Evolutionary conservation across 345 rosid species (phyloP), one percentile per base, ranked within the genome.

Genomic region (Euphorbia pulcherrima): DNA sequence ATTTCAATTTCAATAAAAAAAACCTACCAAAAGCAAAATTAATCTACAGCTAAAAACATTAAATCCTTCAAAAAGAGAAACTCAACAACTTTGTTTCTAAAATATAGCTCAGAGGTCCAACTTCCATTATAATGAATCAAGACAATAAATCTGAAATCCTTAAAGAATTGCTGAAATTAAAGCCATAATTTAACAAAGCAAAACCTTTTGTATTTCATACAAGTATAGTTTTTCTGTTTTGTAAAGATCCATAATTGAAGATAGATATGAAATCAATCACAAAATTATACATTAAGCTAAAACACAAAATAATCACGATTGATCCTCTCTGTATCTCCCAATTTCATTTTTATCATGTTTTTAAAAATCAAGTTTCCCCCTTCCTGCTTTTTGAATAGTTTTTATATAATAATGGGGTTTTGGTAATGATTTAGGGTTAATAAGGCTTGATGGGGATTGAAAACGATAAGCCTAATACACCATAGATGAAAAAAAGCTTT

Each of bases 401-500:
- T 33, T 33, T 13, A 8, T 5, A 6, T 0, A 24, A 14, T 1
- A 21, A 8, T 26, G 8, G 16, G 33, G 17, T 56, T 26, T 26
- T n/a, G 27, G 57, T 53, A 53, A 1, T 23, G 54, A 4, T n/a
- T 0, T 14, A 14, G 27, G 47, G 47, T 13, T 8, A 27, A 59
- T 20, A 67, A 58, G 65, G 65, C 62, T 28, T n/a, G 16, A 68
- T 54, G 64, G 46, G 21, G 21, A 11, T 58, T 24, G 24, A 24
- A 68, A 30, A 20, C 72, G 58, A 68, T 46, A 57, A 16, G 28
- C 40, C 71, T 67, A 17, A 27, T 23, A 24, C 71, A 52, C 71
- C 57, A n/a, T 35, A 66, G 68, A 70, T 66, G 75, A 70, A 59
- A 69, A 74, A 21, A 57, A 71, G 58, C 28, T 64, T n/a, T n/a